These are phyloP conservation scores for Metschnikowia cerradonensis DNA, from an alignment of 805 yeast species.

Conservation along the genomic window DNA sequence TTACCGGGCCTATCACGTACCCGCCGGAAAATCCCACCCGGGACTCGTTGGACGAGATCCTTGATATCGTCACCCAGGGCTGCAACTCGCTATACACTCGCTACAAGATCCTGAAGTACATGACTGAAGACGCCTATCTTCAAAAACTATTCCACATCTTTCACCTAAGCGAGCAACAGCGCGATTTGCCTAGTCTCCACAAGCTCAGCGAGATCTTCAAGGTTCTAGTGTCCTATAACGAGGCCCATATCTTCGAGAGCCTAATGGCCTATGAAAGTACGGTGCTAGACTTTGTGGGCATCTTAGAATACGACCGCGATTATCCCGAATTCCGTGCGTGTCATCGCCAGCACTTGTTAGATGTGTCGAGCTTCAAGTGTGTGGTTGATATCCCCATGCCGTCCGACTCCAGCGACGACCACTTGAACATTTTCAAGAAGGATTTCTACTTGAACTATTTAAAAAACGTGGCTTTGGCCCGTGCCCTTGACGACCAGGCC, in stretches of 20 bases:
- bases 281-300: constrained; percentile 60
- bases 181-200: constrained; percentile 55
- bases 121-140: constrained; percentile 54
- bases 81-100: constrained; percentile 61
- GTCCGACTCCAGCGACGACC: constrained; percentile 35
- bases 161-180: constrained; percentile 49
- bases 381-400: constrained; percentile 55
- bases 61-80: constrained; percentile 56
- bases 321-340: constrained; percentile 77
- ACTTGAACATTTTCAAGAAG: constrained; percentile 52
- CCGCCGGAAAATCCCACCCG: constrained; percentile 53
- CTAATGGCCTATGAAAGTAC: constrained; percentile 30
- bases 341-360: constrained; percentile 60
- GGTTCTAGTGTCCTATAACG: constrained; percentile 67
- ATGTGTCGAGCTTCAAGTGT: constrained; percentile 62
- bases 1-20: constrained; percentile 73
- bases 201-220: constrained; percentile 70
- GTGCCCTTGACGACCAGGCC: constrained; percentile 77
- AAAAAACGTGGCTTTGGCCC: constrained; percentile 80
- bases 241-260: constrained; percentile 36
- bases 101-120: constrained; percentile 52
- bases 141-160: constrained; percentile 50
- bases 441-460: constrained; percentile 78
- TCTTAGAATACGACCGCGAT: constrained; percentile 84
- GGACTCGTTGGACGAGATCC: constrained; percentile 49